phyloP scores from a whole-genome alignment of 106 monocot genomes.

The Dactylorhiza incarnata region DNA sequence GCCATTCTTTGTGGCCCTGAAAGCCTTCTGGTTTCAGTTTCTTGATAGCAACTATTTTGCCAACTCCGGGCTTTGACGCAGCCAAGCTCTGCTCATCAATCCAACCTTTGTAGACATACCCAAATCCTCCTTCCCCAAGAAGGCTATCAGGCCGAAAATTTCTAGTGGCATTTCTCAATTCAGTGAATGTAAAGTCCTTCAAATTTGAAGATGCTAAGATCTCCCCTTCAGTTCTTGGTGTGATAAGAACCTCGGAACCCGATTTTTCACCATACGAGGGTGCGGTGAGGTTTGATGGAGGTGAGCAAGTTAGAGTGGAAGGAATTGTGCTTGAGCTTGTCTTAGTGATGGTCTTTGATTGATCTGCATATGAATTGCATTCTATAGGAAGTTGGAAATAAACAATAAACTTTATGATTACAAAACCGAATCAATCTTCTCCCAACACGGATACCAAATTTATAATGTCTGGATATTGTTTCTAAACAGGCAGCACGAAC shows the following conservation, averaged over 20 bases:
- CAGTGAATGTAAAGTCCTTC: constrained; percentile 22
- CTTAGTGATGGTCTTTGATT: constrained; percentile 36
- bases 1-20: constrained; percentile 35
- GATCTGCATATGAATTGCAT: constrained; percentile 17
- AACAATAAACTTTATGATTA: not conserved
- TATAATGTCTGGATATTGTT: too few species aligned
- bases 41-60: constrained; percentile 27
- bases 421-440: not conserved
- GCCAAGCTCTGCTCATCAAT: constrained; percentile 22
- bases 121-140: constrained; percentile 38
- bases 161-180: constrained; percentile 27
- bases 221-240: constrained; percentile 56
- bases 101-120: constrained; percentile 31
- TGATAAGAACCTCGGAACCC: constrained; percentile 14
- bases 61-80: constrained; percentile 25
- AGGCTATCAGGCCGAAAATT: constrained; percentile 26
- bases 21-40: constrained; percentile 33
- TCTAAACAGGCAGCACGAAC: too few species aligned
- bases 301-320: constrained; percentile 33
- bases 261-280: constrained; percentile 36
- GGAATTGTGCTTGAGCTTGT: constrained; percentile 31
- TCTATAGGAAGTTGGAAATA: not conserved
- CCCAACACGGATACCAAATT: not conserved
- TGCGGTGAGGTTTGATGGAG: constrained; percentile 29
- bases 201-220: constrained; percentile 21